A percentile compares a stretch with the other conserved stretches of the same genome.
These are phyloP conservation scores for Pythium utonaiense DNA, from an alignment of 352 stramenopile species.

Conservation along the genomic window DNA sequence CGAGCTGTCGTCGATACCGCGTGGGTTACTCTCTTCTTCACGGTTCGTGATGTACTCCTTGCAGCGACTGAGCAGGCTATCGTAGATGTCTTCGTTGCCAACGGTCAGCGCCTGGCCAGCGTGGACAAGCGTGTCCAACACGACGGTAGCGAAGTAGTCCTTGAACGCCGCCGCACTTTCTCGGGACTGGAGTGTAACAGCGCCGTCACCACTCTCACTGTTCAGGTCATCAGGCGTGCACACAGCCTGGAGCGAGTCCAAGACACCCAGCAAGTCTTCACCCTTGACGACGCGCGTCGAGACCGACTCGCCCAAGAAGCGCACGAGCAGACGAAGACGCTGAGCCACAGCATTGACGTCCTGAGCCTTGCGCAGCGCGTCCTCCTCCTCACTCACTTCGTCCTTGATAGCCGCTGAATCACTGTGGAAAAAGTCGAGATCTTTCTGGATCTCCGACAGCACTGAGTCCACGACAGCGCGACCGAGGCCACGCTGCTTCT, in stretches of 20 bases:
- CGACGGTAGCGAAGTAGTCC: conserved; percentile 67
- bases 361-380: conserved; percentile 21
- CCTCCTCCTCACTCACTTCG: conserved; percentile 30
- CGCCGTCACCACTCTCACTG: conserved; percentile 36
- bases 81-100: conserved; percentile 53
- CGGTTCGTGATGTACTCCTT: conserved; percentile 65
- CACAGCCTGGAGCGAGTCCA: conserved; percentile 58
- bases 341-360: conserved; percentile 35
- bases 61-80: conserved; percentile 66
- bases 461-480: conserved; percentile 42
- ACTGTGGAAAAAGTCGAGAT: conserved; percentile 52
- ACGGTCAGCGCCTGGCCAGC: conserved; percentile 46
- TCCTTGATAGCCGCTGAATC: conserved; percentile 12
- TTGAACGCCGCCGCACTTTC: conserved; percentile 70
- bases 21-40: conserved; percentile 61
- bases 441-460: conserved; percentile 41
- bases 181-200: conserved; percentile 24
- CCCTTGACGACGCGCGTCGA: conserved; percentile 53
- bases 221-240: conserved; percentile 65
- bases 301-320: conserved; percentile 60
- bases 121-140: conserved; percentile 69
- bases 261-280: conserved; percentile 54
- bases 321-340: conserved; percentile 53
- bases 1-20: conserved; percentile 23
- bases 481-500: conserved; percentile 50